Evolutionary conservation across 495 filamentous ascomycete genomes (phyloP), one percentile per base, ranked within the genome.

Genomic region (Hypoxylon fuscum): DNA sequence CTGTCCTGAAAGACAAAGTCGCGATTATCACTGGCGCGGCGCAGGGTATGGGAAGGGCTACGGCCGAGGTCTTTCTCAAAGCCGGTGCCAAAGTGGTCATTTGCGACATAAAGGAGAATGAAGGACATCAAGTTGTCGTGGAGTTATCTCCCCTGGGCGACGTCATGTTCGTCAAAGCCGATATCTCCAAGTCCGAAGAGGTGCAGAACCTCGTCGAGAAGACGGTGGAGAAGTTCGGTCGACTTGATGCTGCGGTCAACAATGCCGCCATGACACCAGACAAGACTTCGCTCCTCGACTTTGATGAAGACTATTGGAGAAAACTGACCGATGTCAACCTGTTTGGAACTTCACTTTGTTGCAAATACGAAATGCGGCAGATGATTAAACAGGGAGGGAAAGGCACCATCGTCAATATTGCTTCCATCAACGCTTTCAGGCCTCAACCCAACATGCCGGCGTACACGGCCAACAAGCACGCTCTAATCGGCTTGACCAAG

Each of bases 381-480:
- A 83, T 85, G 80, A 47, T 82, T 34, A 76, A 68, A 49, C 81
- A 83, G 50, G 80, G 76, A 0, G 72, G 78, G 1, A 82, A 85
- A 29, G 88, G 88, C 23, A 74, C 88, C 5, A 86, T 92, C 17
- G 82, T 93, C 40, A 83, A 89, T 40, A 91, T 90, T 12, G 88
- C 85, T 7, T 90, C 87, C 1, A 82, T 91, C 2, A 88, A 87
- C 0, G 88, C 1, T 74, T 90, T 43, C 87, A 89, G 4, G 71
- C 76, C 17, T 63, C 86, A 7, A 85, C 88, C 22, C 71, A 81
- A 0, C 76, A 88, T 51, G 87, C 83, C 8, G 84, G 88, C 83
- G 31, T 93, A 93, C 75, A 83, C 84, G 0, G 84, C 87, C 9
- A 86, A 83, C 37, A 92, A 92, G 74, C 84, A 87, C 11, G 88